Base-by-base conservation (phyloP, 2,329 filamentous ascomycete genomes). In the Gnomoniopsis sp. region DNA sequence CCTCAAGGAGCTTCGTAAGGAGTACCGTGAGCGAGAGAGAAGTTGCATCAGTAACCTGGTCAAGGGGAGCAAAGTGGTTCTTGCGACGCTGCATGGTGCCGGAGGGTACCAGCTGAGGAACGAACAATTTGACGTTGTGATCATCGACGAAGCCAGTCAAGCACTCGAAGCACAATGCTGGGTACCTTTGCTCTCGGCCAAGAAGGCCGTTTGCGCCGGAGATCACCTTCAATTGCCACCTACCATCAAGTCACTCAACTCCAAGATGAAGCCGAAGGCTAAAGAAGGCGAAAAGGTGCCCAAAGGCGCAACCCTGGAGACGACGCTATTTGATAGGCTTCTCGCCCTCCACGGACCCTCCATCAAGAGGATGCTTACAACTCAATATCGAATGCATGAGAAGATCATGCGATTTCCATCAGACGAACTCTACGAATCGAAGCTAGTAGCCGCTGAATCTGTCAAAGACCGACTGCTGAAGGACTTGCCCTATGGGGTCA, bases 321-420 rank as follows among this genome's bases (percentile, higher is more conserved):
- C 82, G n/a, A 98, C 95, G 0, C 79, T 99, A 33, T 99, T 99
- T 71, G 93, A 98, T 72, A 84, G 95, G 30, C 80, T 99, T 46
- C 80, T 99, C 48, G 80, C 82, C 6, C 78, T 97, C 17, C 90
- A 99, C 70, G 95, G 95, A 1, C 75, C 86, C 1, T 79, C 79
- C 4, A 92, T 99, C 75, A 98, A 98, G 77, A 82, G 90, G 53
- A 96, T 98, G 90, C 84, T 99, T 23, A 98, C 91, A 3, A 96
- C 89, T 4, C 95, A 99, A 75, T 99, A 99, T 72, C 91, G 95
- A 41, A 99, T 99, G 95, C 92, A 99, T 70, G 89, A 96, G 69
- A 86, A 81, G 55, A 98, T 99, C 67, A 98, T 98, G 93, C 83
- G 86, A 7, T 99, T 97, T 68, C 93, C 95, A 0, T 97, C 93